phyloP scores from a whole-genome alignment of 208 protist species.

The Crithidia brevicula region DNA sequence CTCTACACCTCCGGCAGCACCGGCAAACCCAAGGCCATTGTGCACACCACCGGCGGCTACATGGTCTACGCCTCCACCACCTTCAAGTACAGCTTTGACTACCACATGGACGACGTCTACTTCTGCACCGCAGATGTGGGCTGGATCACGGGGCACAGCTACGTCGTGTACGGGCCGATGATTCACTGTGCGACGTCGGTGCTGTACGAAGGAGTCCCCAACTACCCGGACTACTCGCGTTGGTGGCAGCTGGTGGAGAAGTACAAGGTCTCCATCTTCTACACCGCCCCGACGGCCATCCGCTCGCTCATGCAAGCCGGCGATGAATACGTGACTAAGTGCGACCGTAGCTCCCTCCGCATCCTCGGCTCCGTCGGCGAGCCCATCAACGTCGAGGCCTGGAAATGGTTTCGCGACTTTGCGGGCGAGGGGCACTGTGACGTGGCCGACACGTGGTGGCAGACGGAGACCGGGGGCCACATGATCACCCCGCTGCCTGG shows the following conservation, averaged over 20 bases:
- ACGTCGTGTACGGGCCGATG: conserved; percentile 98
- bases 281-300: conserved; percentile 97
- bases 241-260: conserved; percentile 96
- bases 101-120: conserved; percentile 96
- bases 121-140: conserved; percentile 92
- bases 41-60: conserved; percentile 95
- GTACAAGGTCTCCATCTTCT: conserved; percentile 96
- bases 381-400: conserved; percentile 96
- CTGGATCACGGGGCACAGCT: conserved; percentile 98
- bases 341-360: conserved; percentile 80
- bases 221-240: conserved; percentile 83
- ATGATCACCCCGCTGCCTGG: conserved; percentile 96
- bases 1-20: conserved; percentile 98
- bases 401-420: conserved; percentile 93
- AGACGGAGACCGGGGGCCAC: conserved; percentile 98
- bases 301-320: conserved; percentile 86
- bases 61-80: conserved; percentile 93
- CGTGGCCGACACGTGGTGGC: conserved; percentile 98
- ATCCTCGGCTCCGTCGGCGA: conserved; percentile 98
- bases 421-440: conserved; percentile 92
- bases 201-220: conserved; percentile 96
- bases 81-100: conserved; percentile 96
- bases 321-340: conserved; percentile 70
- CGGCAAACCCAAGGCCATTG: conserved; percentile 97
- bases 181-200: conserved; percentile 95